These are phyloP conservation scores for Sclerotinia borealis DNA, from an alignment of 2,329 filamentous ascomycete genomes.

Conservation along the genomic window DNA sequence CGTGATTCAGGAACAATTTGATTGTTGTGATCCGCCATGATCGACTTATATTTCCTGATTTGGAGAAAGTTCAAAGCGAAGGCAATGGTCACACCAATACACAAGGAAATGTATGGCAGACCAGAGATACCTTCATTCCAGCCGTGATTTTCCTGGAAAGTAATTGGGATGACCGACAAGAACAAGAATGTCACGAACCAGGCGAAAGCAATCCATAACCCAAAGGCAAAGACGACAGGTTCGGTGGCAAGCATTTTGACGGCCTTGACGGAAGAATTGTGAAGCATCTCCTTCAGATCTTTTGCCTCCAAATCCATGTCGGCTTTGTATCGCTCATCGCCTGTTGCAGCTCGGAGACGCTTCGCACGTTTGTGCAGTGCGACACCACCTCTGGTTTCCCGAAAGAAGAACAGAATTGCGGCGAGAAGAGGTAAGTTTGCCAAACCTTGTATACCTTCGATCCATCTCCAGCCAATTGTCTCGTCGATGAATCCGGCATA, in stretches of 20 bases:
- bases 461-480: constrained; percentile 69
- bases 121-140: constrained; percentile 57
- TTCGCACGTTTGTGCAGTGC: constrained; percentile 69
- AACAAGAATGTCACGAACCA: constrained; percentile 85
- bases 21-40: neutral
- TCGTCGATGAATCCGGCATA: constrained; percentile 54
- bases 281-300: constrained; percentile 58
- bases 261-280: constrained; percentile 66
- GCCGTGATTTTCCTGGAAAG: constrained; percentile 62
- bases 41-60: constrained; percentile 1
- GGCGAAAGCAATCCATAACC: constrained; percentile 79
- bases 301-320: constrained; percentile 46
- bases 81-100: constrained; percentile 33
- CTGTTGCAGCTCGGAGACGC: constrained; percentile 58
- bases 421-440: constrained; percentile 56
- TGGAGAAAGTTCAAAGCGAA: constrained; percentile 6
- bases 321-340: constrained; percentile 45
- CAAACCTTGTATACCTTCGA: constrained; percentile 80
- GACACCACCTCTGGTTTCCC: constrained; percentile 75
- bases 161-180: constrained; percentile 70
- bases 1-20: constrained; percentile 57
- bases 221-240: constrained; percentile 77
- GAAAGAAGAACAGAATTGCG: constrained; percentile 63
- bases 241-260: constrained; percentile 67
- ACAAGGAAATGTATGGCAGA: constrained; percentile 50